Percentiles rank a stretch among this genome's conserved stretches.
phyloP scores from a whole-genome alignment of 305 asterid species.

The Rubia tinctorum region DNA sequence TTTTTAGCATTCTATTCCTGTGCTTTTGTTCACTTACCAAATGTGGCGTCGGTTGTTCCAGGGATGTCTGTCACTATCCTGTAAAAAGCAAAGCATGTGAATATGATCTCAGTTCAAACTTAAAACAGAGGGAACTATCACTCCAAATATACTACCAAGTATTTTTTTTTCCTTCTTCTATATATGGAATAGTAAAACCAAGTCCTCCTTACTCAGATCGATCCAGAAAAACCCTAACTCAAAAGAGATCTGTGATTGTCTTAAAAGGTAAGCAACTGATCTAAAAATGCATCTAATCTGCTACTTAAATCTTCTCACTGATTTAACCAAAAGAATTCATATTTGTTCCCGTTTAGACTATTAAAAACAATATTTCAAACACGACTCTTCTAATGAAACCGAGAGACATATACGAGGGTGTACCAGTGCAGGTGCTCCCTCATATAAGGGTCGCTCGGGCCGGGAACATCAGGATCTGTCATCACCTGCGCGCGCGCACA shows the following conservation, averaged over 20 bases:
- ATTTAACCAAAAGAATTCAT: too few species aligned
- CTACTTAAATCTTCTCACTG: too few species aligned
- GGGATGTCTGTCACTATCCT: slow-evolving; percentile 80
- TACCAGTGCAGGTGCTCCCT: slow-evolving; percentile 89
- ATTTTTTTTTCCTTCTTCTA: too few species aligned
- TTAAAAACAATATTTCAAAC: too few species aligned
- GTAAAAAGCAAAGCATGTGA: slow-evolving; percentile 18
- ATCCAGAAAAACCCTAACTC: slow-evolving; percentile 3
- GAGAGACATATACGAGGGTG: too few species aligned
- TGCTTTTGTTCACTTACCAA: slow-evolving; percentile 34
- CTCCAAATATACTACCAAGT: too few species aligned
- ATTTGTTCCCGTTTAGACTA: too few species aligned
- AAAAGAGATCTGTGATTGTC: too few species aligned
- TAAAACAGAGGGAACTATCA: too few species aligned
- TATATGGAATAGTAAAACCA: not conserved
- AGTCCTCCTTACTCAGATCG: not conserved
- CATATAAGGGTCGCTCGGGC: slow-evolving; percentile 89
- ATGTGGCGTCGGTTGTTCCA: slow-evolving; percentile 63
- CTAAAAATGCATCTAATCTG: not conserved
- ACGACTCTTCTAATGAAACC: too few species aligned
- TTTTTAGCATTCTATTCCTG: not conserved
- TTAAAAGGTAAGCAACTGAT: too few species aligned
- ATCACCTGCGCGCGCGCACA: slow-evolving; percentile 42
- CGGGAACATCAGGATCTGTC: slow-evolving; percentile 93
- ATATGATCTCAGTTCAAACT: not conserved